Evolutionary conservation across 148 eudicot genomes (phyloP).

Genomic region (Chenopodium suecicum): DNA sequence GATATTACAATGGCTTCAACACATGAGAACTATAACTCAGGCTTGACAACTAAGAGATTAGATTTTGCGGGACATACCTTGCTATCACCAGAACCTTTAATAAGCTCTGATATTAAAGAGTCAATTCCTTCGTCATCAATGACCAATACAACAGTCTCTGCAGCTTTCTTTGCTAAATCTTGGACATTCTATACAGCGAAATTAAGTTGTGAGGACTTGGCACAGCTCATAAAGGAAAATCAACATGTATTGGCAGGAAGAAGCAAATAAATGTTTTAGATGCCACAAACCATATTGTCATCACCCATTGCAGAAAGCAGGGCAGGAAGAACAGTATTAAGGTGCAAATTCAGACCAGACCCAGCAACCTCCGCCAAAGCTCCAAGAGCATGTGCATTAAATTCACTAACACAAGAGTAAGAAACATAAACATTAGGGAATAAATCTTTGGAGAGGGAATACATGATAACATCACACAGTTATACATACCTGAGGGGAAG

Average conservation of each 20-base stretch:
- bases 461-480: not conserved
- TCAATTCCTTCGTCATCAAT: constrained; percentile 97
- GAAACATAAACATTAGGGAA: not conserved
- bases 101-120: constrained; percentile 73
- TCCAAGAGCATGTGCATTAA: constrained; percentile 98
- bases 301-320: constrained; percentile 86
- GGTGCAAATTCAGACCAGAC: constrained; percentile 82
- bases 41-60: not conserved
- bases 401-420: constrained; percentile 52
- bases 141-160: constrained; percentile 92
- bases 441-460: not conserved
- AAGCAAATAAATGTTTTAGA: not conserved
- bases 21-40: not conserved
- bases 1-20: constrained; percentile 5
- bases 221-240: constrained; percentile 3
- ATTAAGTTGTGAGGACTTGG: not conserved
- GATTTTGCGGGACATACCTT: constrained; percentile 40
- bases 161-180: constrained; percentile 83
- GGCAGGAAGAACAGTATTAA: constrained; percentile 76
- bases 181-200: constrained; percentile 51
- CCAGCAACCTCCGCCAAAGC: constrained; percentile 99
- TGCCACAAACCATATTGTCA: constrained; percentile 57
- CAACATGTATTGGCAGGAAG: not conserved
- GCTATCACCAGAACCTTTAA: constrained; percentile 75
- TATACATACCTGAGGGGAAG: constrained; percentile 80